A percentile compares a stretch with the other conserved stretches of the same genome.
phyloP scores from a whole-genome alignment of 805 yeast species.

The Starmerella stellata region DNA sequence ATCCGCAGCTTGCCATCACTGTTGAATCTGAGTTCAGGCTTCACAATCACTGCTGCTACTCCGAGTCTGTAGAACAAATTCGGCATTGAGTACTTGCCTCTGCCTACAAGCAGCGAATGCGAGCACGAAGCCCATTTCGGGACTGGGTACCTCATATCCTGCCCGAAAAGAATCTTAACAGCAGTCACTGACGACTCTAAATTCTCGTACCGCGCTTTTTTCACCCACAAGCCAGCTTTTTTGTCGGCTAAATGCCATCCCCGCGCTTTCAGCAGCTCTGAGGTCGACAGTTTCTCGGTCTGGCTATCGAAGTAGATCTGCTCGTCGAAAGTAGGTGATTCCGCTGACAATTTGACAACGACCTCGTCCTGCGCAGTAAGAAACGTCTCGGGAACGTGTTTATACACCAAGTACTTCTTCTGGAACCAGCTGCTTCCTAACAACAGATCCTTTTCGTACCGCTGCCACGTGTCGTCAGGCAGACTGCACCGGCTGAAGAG shows the following conservation, averaged over 20 bases:
- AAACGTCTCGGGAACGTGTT: conserved; percentile 16
- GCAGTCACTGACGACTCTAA: conserved; percentile 31
- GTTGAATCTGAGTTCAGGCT: conserved; percentile 9
- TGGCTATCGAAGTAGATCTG: neutral
- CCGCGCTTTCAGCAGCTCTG: conserved; percentile 11
- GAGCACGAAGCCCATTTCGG: conserved; percentile 40
- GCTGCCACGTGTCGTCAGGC: conserved; percentile 25
- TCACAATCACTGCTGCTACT: conserved; percentile 4
- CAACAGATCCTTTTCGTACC: conserved; percentile 31
- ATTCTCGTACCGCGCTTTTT: conserved; percentile 28
- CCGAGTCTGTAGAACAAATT: conserved; percentile 19
- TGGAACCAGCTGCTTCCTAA: conserved; percentile 30
- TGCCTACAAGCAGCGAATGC: conserved; percentile 17
- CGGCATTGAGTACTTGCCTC: conserved; percentile 12
- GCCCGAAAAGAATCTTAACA: conserved; percentile 54
- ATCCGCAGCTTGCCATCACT: conserved; percentile 46
- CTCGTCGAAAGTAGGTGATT: neutral
- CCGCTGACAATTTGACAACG: neutral
- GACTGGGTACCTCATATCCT: conserved; percentile 59
- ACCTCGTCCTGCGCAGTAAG: conserved; percentile 20
- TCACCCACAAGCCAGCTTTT: conserved; percentile 40
- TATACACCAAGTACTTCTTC: conserved; percentile 26
- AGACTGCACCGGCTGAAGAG: conserved; percentile 10
- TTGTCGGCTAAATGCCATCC: conserved; percentile 22
- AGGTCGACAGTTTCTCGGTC: neutral